phyloP scores from a whole-genome alignment of 2,329 filamentous ascomycete species.

The Tolypocladium album region DNA sequence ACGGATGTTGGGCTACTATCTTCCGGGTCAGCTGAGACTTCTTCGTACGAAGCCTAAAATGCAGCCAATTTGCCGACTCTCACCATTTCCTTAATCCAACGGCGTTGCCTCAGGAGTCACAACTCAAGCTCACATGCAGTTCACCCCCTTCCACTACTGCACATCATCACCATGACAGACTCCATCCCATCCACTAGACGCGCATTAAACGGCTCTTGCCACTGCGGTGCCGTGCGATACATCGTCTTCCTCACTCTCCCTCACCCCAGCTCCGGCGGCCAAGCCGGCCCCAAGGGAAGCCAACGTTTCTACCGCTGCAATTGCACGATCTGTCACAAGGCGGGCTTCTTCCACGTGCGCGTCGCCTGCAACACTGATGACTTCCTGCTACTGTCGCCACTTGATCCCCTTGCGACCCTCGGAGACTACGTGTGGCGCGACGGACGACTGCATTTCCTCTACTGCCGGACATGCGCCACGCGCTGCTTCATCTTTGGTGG shows the following conservation, averaged over 20 bases:
- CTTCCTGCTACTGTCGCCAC: slow-evolving; percentile 34
- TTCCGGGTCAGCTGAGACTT: neutral
- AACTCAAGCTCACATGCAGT: too few relatives aligned
- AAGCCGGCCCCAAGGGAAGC: slow-evolving; percentile 7
- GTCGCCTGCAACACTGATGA: slow-evolving; percentile 23
- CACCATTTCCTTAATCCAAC: too few relatives aligned
- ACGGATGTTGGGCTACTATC: neutral
- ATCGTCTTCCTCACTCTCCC: slow-evolving; percentile 31
- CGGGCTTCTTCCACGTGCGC: slow-evolving; percentile 33
- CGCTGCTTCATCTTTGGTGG: slow-evolving; percentile 29
- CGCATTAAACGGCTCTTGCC: slow-evolving; percentile 29
- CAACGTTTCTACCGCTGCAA: slow-evolving; percentile 30
- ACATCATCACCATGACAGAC: neutral
- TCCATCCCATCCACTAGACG: neutral
- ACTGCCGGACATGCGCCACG: slow-evolving; percentile 34
- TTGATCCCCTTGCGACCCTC: slow-evolving; percentile 23
- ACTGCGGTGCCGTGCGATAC: slow-evolving; percentile 33
- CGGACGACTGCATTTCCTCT: slow-evolving; percentile 27
- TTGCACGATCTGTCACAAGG: slow-evolving; percentile 37
- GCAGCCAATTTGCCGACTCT: neutral
- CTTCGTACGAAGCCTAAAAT: neutral
- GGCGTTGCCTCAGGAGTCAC: neutral
- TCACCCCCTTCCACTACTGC: neutral
- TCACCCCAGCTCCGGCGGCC: slow-evolving; percentile 8
- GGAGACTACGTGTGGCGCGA: slow-evolving; percentile 27